Evolutionary conservation across 2,329 filamentous ascomycete genomes (phyloP), one percentile per base, ranked within the genome.

Genomic region (Raffaelea ambrosiae): DNA sequence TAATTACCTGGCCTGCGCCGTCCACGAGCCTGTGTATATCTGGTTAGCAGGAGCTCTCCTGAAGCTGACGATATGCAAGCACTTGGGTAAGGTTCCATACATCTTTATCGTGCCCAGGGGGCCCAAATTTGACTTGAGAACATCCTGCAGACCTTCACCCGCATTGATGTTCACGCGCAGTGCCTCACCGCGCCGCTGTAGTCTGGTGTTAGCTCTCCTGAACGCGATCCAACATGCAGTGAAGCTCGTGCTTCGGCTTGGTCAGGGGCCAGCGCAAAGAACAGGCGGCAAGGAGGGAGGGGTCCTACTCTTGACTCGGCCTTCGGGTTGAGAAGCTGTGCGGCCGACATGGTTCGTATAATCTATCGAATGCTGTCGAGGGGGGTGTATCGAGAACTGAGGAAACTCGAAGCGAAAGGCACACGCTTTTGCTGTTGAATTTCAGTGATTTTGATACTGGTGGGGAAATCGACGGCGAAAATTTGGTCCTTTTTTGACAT

Each of bases 251-350:
- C 11, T 40, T 40, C 38, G n/a, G 58, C 55, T 49, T 18, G 13
- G 4, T n/a, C 16, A 43, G 20, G 18, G 14, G 26, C 26, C 26
- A 7, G 13, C 7, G 13, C 26, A 29, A 13, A 29, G 26, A 29
- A 13, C 26, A 7, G 26, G 26, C 26, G 26, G 26, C 7, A 7
- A 29, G 26, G 26, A 29, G 26, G 26, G 26, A 29, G 26, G 26
- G 26, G 26, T 73, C 86, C 61, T 76, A 94, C 89, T 72, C 93
- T 84, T 61, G 90, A 96, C 75, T 98, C 93, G 63, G 93, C 93
- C 77, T 98, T 98, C 53, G 93, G 93, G 71, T 98, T 98, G 57
- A 98, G 84, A 63, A 98, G 83, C 74, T 97, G 91, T 63, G 93
- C 90, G 59, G 93, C 93, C 72, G 90, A 97, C 93, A 97, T 97